phyloP scores from a whole-genome alignment of 2,329 filamentous ascomycete species.

The Microdochium trichocladiopsis region DNA sequence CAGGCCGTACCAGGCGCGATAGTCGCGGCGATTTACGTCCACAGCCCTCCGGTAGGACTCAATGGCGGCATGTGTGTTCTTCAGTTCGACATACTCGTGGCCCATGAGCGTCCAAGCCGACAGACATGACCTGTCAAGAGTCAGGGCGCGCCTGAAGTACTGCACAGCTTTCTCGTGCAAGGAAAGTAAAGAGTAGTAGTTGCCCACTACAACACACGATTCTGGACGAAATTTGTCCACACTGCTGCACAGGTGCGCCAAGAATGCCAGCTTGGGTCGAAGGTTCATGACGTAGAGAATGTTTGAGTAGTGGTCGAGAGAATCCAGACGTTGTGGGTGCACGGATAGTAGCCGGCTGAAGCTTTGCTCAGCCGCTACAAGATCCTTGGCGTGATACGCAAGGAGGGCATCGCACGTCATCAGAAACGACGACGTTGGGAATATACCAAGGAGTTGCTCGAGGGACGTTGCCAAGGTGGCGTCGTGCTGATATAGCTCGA shows the following conservation, averaged over 20 bases:
- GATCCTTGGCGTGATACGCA: constrained; percentile 82
- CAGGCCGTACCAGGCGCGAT: constrained; percentile 95
- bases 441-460: constrained; percentile 72
- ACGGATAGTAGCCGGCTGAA: constrained; percentile 76
- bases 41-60: constrained; percentile 94
- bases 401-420: constrained; percentile 84
- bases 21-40: constrained; percentile 92
- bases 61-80: constrained; percentile 96
- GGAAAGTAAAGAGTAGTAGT: constrained; percentile 92
- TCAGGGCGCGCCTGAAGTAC: constrained; percentile 90
- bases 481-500: constrained; percentile 85
- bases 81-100: constrained; percentile 97
- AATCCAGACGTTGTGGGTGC: constrained; percentile 70
- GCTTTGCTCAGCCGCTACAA: constrained; percentile 59
- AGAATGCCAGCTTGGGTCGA: constrained; percentile 81
- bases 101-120: constrained; percentile 99
- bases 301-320: constrained; percentile 93
- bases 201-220: constrained; percentile 93
- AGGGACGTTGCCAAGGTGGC: constrained; percentile 68
- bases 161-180: constrained; percentile 97
- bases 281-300: constrained; percentile 90
- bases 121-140: constrained; percentile 81
- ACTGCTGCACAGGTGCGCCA: constrained; percentile 83
- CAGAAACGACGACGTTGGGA: constrained; percentile 82
- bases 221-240: constrained; percentile 96